phyloP scores from a whole-genome alignment of 1,139 yeast genomes.

The Pichia sp. region DNA sequence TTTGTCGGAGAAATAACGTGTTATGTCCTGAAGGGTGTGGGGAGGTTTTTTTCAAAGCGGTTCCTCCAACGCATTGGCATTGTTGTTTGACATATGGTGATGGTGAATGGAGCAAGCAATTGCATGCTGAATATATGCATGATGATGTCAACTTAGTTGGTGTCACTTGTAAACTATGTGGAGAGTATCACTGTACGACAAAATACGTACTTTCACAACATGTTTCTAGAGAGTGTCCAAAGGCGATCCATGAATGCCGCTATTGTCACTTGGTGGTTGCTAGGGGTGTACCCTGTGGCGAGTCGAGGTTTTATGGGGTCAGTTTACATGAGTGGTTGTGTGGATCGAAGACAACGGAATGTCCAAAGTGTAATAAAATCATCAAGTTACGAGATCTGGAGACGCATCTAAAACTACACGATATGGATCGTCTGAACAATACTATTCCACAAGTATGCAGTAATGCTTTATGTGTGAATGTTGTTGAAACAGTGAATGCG shows the following conservation, averaged over 20 bases:
- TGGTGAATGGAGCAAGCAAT: slow-evolving; percentile 23
- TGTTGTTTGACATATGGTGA: slow-evolving; percentile 44
- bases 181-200: slow-evolving; percentile 22
- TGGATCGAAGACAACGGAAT: slow-evolving; percentile 66
- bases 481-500: not conserved
- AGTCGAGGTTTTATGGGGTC: slow-evolving; percentile 37
- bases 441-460: slow-evolving; percentile 44
- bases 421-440: slow-evolving; percentile 39
- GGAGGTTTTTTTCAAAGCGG: slow-evolving; percentile 40
- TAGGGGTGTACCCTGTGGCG: slow-evolving; percentile 48
- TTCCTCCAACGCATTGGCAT: slow-evolving; percentile 67
- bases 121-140: slow-evolving; percentile 46
- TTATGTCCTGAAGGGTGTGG: slow-evolving; percentile 51
- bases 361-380: slow-evolving; percentile 51
- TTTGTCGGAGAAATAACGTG: slow-evolving; percentile 55
- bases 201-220: slow-evolving; percentile 44
- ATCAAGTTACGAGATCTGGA: slow-evolving; percentile 51
- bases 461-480: slow-evolving; percentile 50
- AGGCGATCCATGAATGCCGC: slow-evolving; percentile 52
- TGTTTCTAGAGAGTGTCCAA: slow-evolving; percentile 49
- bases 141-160: slow-evolving; percentile 16
- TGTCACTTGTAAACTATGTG: slow-evolving; percentile 31
- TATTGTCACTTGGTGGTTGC: slow-evolving; percentile 66
- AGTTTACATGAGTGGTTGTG: slow-evolving; percentile 64
- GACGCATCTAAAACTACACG: slow-evolving; percentile 55